Percentiles rank a stretch among this genome's conserved stretches.
These are phyloP conservation scores for Phalaenopsis hybrid DNA, from an alignment of 116 monocot genomes.

Conservation along the genomic window DNA sequence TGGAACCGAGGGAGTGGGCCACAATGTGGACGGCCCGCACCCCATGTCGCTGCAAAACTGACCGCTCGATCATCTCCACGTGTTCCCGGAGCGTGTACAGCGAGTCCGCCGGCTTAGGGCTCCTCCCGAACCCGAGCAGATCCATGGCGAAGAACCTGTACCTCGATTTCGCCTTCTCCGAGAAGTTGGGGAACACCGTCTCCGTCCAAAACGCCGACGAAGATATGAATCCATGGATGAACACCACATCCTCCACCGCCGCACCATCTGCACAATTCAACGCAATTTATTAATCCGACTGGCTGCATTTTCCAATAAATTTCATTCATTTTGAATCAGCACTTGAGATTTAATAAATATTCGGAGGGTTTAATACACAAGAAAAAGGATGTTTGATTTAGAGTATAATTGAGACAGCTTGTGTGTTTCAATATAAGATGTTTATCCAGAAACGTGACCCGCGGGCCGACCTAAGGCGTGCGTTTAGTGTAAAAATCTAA, in stretches of 20 bases:
- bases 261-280: slow-evolving; percentile 17
- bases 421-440: too few relatives aligned
- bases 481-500: too few relatives aligned
- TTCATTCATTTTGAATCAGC: too few relatives aligned
- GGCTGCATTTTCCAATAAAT: too few relatives aligned
- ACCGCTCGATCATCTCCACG: slow-evolving; percentile 81
- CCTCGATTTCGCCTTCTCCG: slow-evolving; percentile 27
- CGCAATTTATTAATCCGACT: too few relatives aligned
- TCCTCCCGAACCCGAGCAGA: slow-evolving; percentile 75
- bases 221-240: slow-evolving; percentile 90
- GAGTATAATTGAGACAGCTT: too few relatives aligned
- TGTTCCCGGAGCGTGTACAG: slow-evolving; percentile 87
- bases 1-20: slow-evolving; percentile 65
- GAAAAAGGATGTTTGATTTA: too few relatives aligned
- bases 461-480: too few relatives aligned
- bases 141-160: slow-evolving; percentile 74
- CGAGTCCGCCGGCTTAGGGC: slow-evolving; percentile 87
- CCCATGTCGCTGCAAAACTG: slow-evolving; percentile 44
- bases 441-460: too few relatives aligned
- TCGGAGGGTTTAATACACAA: too few relatives aligned
- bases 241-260: slow-evolving; percentile 60
- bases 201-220: slow-evolving; percentile 93
- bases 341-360: too few relatives aligned
- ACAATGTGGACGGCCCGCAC: slow-evolving; percentile 76
- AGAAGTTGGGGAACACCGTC: slow-evolving; percentile 73